A percentile compares a stretch with the other conserved stretches of the same genome.
Evolutionary conservation across 2,329 filamentous ascomycete genomes (phyloP).

Genomic region (Fusarium haematococcum): DNA sequence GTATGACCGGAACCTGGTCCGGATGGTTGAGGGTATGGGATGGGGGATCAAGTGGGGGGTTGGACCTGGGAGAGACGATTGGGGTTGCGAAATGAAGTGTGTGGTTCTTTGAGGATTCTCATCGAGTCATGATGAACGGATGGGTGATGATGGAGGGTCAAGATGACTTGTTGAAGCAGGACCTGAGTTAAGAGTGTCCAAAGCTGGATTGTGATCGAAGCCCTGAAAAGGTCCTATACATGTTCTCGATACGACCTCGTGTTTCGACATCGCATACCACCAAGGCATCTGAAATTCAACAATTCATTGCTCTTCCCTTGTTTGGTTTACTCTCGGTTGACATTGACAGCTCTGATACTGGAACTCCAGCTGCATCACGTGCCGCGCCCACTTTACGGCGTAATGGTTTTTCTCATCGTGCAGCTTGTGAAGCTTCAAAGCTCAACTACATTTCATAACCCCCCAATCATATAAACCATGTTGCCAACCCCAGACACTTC

Average conservation of each 20-base stretch:
- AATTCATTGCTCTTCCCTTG: background rate
- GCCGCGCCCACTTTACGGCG: conserved; percentile 27
- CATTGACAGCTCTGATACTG: background rate
- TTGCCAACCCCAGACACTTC: conserved; percentile 93
- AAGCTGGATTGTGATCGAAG: background rate
- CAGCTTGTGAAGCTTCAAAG: conserved; percentile 37
- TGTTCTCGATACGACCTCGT: background rate
- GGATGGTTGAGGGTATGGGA: conserved; percentile 59
- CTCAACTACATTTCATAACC: conserved; percentile 12
- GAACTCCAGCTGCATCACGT: conserved; percentile 26
- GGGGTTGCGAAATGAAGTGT: conserved; percentile 52
- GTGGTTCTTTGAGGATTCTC: conserved; percentile 47
- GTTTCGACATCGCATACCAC: background rate
- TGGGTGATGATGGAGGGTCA: background rate
- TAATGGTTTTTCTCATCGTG: conserved; percentile 10
- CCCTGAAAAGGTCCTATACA: background rate
- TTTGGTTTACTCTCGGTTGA: background rate
- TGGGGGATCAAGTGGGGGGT: conserved; percentile 61
- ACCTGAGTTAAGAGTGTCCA: background rate
- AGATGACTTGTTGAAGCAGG: background rate
- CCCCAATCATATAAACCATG: conserved; percentile 63
- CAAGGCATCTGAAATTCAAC: background rate
- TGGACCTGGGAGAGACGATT: conserved; percentile 56
- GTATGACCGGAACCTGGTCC: conserved; percentile 62
- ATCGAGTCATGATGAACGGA: background rate